Percentiles rank a stretch among this genome's conserved stretches.
Evolutionary conservation across 2,329 filamentous ascomycete genomes (phyloP).

Genomic region (Lachnellula subtilissima): DNA sequence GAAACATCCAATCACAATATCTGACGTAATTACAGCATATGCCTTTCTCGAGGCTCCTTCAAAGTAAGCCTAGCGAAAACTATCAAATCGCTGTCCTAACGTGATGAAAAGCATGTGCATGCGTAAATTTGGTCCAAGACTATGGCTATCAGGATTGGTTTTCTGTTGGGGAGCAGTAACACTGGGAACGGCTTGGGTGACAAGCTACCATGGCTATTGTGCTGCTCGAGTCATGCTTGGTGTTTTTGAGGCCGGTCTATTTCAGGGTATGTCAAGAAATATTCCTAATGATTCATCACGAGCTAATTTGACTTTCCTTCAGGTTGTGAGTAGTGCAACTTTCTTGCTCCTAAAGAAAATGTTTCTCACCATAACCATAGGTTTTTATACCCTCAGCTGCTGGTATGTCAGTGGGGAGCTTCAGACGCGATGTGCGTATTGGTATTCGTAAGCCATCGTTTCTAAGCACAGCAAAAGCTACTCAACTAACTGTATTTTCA

Average conservation of each 20-base stretch:
- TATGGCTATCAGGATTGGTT: conserved; percentile 5
- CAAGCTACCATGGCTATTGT: conserved; percentile 3
- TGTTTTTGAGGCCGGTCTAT: conserved; percentile 7
- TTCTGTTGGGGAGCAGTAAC: conserved; percentile 7
- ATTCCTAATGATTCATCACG: not conserved
- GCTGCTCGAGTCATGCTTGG: conserved; percentile 6
- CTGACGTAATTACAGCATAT: not conserved
- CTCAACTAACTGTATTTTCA: not conserved
- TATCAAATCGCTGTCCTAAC: not conserved
- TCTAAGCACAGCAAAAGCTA: not conserved
- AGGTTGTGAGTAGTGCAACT: not conserved
- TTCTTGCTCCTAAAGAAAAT: not conserved
- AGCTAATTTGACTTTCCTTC: not conserved
- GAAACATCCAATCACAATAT: not conserved
- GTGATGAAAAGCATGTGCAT: conserved; percentile 2
- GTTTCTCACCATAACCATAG: not conserved
- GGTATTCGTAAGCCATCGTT: conserved; percentile 3
- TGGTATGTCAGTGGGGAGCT: conserved; percentile 6
- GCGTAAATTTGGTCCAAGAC: conserved; percentile 1
- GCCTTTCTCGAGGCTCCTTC: conserved; percentile 3
- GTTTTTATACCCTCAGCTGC: conserved; percentile 5
- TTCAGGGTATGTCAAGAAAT: conserved; percentile 1
- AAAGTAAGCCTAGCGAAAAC: not conserved
- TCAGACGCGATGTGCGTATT: conserved; percentile 4
- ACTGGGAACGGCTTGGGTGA: conserved; percentile 7